Percentiles rank a stretch among this genome's conserved stretches.
Conservation (phyloP, 1,284 basidiomycete species). For the Melampsora americana region DNA sequence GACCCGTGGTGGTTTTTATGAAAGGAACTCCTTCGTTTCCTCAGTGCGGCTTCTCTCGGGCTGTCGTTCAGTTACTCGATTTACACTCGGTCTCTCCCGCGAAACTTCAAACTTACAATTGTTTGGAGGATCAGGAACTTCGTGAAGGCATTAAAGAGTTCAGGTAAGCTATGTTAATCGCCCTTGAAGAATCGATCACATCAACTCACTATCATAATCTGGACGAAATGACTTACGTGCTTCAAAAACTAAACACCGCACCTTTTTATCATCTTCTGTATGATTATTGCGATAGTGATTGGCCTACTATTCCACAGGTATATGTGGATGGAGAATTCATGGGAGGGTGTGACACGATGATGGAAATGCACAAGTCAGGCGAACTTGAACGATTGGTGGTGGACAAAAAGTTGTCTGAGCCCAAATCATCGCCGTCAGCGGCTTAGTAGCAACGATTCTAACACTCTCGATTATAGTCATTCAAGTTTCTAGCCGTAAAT, state of each 20-base stretch:
- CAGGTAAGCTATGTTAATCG: conserved; percentile 80
- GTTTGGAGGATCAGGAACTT: conserved; percentile 79
- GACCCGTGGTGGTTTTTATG: conserved; percentile 88
- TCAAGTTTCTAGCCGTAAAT: too few relatives aligned
- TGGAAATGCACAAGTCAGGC: conserved; percentile 93
- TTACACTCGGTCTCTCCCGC: conserved; percentile 76
- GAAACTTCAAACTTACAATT: conserved; percentile 83
- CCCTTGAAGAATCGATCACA: too few relatives aligned
- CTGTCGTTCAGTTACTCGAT: conserved; percentile 84
- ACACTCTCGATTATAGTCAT: too few relatives aligned
- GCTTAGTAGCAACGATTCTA: too few relatives aligned
- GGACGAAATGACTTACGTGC: too few relatives aligned
- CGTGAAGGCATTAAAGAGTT: conserved; percentile 88
- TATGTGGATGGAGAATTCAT: conserved; percentile 94
- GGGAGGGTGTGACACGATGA: conserved; percentile 91
- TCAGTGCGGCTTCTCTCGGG: conserved; percentile 85
- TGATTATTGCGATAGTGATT: conserved; percentile 65
- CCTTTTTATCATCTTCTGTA: conserved; percentile 11
- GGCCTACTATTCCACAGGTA: conserved; percentile 96
- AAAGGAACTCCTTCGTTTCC: conserved; percentile 74
- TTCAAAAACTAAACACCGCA: background rate
- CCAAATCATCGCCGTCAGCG: background rate
- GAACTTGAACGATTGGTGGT: conserved; percentile 81
- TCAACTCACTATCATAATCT: conserved; percentile 45
- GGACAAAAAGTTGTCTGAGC: conserved; percentile 65